Evolutionary conservation across 1,284 basidiomycete species (phyloP).

Genomic region (Pholiota adiposa): DNA sequence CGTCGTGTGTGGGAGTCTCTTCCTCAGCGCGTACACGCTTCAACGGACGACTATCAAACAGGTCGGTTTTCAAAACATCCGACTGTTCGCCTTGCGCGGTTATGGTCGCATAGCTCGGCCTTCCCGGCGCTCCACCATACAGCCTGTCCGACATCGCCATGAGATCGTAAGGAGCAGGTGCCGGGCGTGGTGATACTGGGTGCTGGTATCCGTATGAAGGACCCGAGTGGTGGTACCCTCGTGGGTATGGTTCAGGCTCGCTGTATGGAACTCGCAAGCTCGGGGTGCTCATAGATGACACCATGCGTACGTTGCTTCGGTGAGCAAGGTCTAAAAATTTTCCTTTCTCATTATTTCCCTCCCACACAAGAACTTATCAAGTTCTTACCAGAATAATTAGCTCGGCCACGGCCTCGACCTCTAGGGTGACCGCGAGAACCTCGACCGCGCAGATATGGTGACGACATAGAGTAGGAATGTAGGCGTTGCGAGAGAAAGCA

Average conservation of each 20-base stretch:
- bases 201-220: background rate
- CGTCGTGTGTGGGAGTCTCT: background rate
- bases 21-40: background rate
- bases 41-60: background rate
- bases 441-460: background rate
- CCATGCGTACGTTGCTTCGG: background rate
- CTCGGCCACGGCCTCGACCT: background rate
- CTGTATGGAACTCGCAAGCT: background rate
- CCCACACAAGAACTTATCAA: background rate
- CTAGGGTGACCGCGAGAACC: background rate
- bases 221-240: background rate
- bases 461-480: background rate
- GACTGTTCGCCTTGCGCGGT: background rate
- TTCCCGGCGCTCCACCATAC: no score
- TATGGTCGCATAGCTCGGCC: background rate
- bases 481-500: no score
- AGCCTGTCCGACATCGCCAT: background rate
- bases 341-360: background rate
- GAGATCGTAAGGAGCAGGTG: background rate
- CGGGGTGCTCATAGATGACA: no score
- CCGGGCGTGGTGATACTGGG: no score
- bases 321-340: background rate
- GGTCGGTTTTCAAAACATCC: background rate
- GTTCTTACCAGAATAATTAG: background rate
- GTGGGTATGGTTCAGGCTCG: background rate